phyloP scores from a whole-genome alignment of 169 alveolate species.

The Neospora caninum region DNA sequence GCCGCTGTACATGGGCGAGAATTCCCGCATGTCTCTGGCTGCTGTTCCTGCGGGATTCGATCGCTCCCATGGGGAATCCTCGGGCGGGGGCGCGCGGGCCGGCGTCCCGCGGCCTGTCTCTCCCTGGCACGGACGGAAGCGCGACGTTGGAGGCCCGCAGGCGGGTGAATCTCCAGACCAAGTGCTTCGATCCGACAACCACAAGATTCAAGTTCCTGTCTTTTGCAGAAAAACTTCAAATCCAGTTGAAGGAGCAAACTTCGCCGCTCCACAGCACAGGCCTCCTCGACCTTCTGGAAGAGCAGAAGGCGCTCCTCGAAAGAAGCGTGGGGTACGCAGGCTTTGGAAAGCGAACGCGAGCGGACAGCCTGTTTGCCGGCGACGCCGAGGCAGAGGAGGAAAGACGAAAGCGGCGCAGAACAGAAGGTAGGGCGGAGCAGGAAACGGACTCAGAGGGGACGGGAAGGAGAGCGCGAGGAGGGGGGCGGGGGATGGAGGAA shows the following conservation, averaged over 20 bases:
- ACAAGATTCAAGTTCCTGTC: background rate
- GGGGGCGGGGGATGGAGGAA: too few species aligned
- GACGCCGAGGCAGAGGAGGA: background rate
- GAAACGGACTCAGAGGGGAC: background rate
- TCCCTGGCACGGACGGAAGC: background rate
- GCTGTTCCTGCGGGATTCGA: too few species aligned
- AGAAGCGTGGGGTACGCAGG: background rate
- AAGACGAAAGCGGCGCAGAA: background rate
- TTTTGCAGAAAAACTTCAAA: background rate
- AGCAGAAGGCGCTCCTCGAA: background rate
- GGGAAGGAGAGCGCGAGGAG: background rate
- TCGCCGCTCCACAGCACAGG: constrained; percentile 8
- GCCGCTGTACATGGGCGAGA: too few species aligned
- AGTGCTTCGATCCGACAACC: constrained; percentile 9
- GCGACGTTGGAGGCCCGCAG: background rate
- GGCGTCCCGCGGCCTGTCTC: background rate
- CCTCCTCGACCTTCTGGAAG: background rate
- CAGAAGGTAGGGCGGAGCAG: background rate
- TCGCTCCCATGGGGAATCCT: background rate
- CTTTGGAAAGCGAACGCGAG: background rate
- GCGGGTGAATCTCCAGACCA: constrained; percentile 7
- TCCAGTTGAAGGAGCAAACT: background rate
- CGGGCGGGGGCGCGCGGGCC: background rate
- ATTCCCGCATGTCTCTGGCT: too few species aligned
- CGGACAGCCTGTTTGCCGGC: background rate